A percentile compares a stretch with the other conserved stretches of the same genome.
These are phyloP conservation scores for Eudorina sp. DNA, from an alignment of 139 green algal genomes.

Conservation along the genomic window DNA sequence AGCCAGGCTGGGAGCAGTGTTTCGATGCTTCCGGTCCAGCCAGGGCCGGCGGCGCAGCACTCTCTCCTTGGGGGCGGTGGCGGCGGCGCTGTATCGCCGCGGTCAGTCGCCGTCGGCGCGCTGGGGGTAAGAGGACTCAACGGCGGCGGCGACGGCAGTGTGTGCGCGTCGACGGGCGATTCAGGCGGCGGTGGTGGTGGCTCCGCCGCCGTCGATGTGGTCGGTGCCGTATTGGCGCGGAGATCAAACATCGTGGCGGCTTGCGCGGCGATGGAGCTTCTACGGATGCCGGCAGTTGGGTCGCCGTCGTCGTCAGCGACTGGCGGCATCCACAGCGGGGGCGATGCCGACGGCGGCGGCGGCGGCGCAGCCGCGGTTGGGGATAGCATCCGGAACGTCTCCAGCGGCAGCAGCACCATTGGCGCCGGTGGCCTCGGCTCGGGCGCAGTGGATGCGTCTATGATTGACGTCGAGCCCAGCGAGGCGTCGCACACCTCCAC, in stretches of 20 bases:
- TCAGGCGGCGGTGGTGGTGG: background rate
- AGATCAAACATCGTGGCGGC: background rate
- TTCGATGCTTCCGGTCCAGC: background rate
- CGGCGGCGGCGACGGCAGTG: background rate
- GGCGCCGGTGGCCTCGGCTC: background rate
- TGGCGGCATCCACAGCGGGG: background rate
- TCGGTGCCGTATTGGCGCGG: background rate
- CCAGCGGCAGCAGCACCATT: slow-evolving; percentile 21
- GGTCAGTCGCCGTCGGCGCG: background rate
- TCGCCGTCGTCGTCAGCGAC: background rate
- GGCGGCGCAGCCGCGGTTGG: too few relatives aligned
- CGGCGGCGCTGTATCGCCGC: background rate
- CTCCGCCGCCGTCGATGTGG: background rate
- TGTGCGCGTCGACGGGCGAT: background rate
- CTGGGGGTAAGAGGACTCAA: background rate
- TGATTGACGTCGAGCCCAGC: slow-evolving; percentile 42
- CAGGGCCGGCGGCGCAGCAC: background rate
- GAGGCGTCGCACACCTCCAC: slow-evolving; percentile 31
- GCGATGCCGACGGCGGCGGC: background rate
- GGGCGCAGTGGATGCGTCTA: background rate
- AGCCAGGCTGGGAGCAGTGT: background rate
- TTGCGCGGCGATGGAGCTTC: background rate
- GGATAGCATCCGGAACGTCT: background rate
- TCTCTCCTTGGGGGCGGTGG: background rate
- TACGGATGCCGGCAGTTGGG: background rate